Evolutionary conservation across 495 filamentous ascomycete species (phyloP), one percentile per base, ranked within the genome.

Genomic region (Hypoxylon intermedium): DNA sequence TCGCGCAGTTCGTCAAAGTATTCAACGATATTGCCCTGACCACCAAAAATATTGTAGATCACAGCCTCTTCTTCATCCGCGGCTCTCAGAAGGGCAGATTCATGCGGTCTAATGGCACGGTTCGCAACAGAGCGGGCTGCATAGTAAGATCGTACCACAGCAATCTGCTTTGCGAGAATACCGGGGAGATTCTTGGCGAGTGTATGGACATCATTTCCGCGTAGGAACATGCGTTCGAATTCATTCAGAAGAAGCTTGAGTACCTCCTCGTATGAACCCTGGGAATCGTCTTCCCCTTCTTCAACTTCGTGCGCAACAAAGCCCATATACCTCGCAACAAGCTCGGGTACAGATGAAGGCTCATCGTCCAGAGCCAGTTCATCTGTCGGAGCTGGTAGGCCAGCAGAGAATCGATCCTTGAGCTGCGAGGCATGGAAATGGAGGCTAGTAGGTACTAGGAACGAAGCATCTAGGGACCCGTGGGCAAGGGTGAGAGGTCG

Each of bases 21-120:
- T 74, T 98, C 95, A 72, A 98, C 92, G 56, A 98, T 97, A 73
- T 98, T 99, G 49, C 95, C 95, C 72, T 99, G 95, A n/a, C 95
- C 95, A 40, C 95, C 95, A 60, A 97, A 97, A 53, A 99, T 90
- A 44, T 86, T 90, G 78, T 96, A 98, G 36, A 98, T 80, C 51
- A 79, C 85, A 5, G 91, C 93, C 28, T 82, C 81, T 33, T 82
- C 84, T 37, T 97, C 93, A 2, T 84, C 86, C 3, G 91, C 92
- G 16, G 92, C 92, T 15, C 95, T 86, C 70, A 97, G 85, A 19
- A 99, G 83, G 11, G 94, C 94, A 24, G 95, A 98, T 65, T 96
- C 88, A 69, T 98, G 94, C 19, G 89, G 78, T 74, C 89, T 92
- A 65, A 93, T 90, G 20, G 89, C 83, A 51, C 94, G 84, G 58